Percentiles rank a stretch among this genome's conserved stretches.
These are phyloP conservation scores for Arthrinium puccinioides DNA, from an alignment of 2,329 filamentous ascomycete genomes.

Conservation along the genomic window DNA sequence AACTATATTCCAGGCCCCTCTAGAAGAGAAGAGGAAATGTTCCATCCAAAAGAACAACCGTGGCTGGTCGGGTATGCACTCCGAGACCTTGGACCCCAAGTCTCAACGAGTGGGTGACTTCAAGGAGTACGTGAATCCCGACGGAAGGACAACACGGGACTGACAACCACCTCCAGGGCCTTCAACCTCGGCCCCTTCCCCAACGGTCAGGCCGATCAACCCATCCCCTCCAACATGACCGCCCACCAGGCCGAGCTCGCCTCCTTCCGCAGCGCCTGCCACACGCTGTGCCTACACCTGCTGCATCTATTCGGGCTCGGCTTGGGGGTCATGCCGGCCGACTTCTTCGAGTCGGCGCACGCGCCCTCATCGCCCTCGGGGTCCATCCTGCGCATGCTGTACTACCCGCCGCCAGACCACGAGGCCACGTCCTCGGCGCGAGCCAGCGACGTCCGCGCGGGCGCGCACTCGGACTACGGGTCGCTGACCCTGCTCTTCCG, in stretches of 20 bases:
- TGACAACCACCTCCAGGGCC: constrained; percentile 4
- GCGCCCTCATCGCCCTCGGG: constrained; percentile 35
- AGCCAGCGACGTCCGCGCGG: constrained; percentile 66
- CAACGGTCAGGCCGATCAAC: constrained; percentile 65
- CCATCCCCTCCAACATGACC: constrained; percentile 59
- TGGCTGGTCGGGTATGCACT: constrained; percentile 84
- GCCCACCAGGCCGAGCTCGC: constrained; percentile 53
- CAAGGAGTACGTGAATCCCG: constrained; percentile 76
- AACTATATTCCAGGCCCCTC: constrained; percentile 64
- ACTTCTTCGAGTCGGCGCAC: constrained; percentile 50
- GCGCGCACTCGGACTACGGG: constrained; percentile 86
- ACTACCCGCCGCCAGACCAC: constrained; percentile 53
- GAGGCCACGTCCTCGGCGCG: constrained; percentile 31
- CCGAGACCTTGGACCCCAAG: constrained; percentile 79
- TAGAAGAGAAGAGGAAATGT: constrained; percentile 66
- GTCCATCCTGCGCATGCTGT: constrained; percentile 62
- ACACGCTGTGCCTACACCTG: constrained; percentile 63
- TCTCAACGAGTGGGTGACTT: constrained; percentile 79
- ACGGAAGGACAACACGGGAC: neutral
- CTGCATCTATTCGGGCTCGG: constrained; percentile 73
- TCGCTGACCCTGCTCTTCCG: constrained; percentile 75
- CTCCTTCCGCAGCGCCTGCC: constrained; percentile 64
- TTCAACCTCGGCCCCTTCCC: constrained; percentile 87
- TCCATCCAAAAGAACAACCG: constrained; percentile 74
- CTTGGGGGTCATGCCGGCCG: constrained; percentile 50